Conservation (phyloP, 1,284 basidiomycete species). For the Tremellales sp. region DNA sequence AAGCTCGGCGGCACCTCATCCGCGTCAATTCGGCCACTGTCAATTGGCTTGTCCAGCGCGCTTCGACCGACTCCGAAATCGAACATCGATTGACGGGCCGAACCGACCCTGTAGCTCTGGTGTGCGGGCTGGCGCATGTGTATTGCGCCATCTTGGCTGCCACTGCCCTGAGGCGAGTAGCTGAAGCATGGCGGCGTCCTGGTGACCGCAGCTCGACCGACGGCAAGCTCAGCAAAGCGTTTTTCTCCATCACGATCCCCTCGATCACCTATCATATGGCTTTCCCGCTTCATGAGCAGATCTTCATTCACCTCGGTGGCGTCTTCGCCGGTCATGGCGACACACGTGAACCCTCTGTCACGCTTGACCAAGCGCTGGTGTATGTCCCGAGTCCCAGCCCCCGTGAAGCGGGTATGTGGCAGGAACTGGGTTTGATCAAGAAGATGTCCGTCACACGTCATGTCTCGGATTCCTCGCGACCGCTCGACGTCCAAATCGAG, state of each 20-base stretch:
- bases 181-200: conserved; percentile 18
- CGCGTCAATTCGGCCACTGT: conserved; percentile 33
- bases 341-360: conserved; percentile 15
- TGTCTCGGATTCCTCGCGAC: conserved; percentile 10
- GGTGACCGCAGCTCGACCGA: conserved; percentile 3
- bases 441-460: conserved; percentile 56
- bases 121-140: conserved; percentile 64
- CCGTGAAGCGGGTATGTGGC: conserved; percentile 58
- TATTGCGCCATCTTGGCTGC: conserved; percentile 69
- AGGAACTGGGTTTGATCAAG: conserved; percentile 67
- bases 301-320: conserved; percentile 31
- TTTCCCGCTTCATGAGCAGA: conserved; percentile 43
- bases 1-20: background rate
- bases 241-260: conserved; percentile 29
- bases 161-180: conserved; percentile 43
- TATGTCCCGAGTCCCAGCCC: conserved; percentile 49
- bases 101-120: conserved; percentile 42
- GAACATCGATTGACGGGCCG: conserved; percentile 24
- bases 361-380: conserved; percentile 44
- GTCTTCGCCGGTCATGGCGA: conserved; percentile 13
- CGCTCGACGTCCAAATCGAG: conserved; percentile 51
- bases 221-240: conserved; percentile 12
- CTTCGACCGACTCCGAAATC: conserved; percentile 6
- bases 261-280: conserved; percentile 34
- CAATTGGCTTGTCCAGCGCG: conserved; percentile 24